Base-by-base conservation (phyloP, 805 yeast genomes). In the Ogataea wickerhamii region DNA sequence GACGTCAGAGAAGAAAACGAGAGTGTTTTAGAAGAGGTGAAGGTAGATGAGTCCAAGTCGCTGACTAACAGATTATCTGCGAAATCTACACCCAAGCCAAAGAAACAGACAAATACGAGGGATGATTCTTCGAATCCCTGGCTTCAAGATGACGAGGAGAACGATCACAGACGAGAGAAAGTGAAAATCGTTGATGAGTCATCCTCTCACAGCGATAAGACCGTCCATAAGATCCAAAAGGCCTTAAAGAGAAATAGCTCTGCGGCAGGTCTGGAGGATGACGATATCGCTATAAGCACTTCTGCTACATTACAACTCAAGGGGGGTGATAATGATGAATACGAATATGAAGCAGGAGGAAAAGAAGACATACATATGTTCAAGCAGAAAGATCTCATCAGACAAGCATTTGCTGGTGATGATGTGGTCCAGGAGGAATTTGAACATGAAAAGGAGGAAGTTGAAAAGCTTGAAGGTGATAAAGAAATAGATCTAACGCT, bases 331-430 rank as follows among this genome's bases (percentile, higher is more conserved):
- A 12, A 12, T 12, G 54, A 57, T 11, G 78, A 64, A 19, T 48
- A 41, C 23, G 68, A 64, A 38, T 69, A 62, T n/a, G 72, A 66
- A n/a, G 78, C 64, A 3, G 72, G 64, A 12, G 74, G 64, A 13
- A 65, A 56, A 6, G 63, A 58, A 1, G 71, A 68, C 28, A 58
- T 64, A 22, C 68, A 66, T 41, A 70, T 76, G 74, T 86, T 88
- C 67, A 76, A 78, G 49, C 95, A 88, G 55, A 78, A 79, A 47
- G 89, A 87, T 37, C 70, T 93, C 31, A 83, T 93, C 44, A 78
- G 82, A 44, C 82, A 88, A 56, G 98, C 98, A 0, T 93, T 93
- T 71, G 97, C 97, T 3, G 98, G 98, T 19, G 98, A 93, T 64
- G 93, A 93, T 58, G 96, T 91, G 27, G 84, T 87, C 12, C 45